Evolutionary conservation across 2,329 filamentous ascomycete genomes (phyloP), one percentile per base, ranked within the genome.

Genomic region (Zopfia rhizophila): DNA sequence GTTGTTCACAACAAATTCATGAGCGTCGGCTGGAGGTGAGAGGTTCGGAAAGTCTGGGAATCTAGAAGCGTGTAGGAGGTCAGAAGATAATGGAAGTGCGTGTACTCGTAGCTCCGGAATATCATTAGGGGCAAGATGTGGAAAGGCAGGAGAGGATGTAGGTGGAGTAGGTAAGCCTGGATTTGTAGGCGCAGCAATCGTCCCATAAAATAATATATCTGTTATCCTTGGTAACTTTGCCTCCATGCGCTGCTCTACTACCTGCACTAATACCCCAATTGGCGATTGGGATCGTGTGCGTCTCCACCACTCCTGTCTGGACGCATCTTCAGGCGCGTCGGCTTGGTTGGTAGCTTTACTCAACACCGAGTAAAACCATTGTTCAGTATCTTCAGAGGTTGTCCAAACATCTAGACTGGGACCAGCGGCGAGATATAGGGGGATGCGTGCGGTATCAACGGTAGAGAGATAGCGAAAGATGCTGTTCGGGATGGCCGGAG

Each of bases 171-270:
- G 64, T 25, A 68, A 53, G 17, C 45, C 51, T 30, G 16, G 36
- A 14, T 48, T 32, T 5, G 53, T 17, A 23, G 50, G 30, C 16
- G 43, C 7, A 22, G 55, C 53, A 39, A 68, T 60, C 3, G 69
- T 69, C 5, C 72, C 75, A 43, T 77, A 78, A 49, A 80, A 73
- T 4, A 80, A 61, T 0, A 80, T 55, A 36, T 80, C 76, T 0
- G 76, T 78, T 2, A 72, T 51, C 13, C 52, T 52, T 0, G 65
- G 60, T 5, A 46, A 47, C 1, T 38, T 38, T 3, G 11, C 19
- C 0, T 19, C 33, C 3, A 40, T 19, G 8, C 19, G 29, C 12
- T 36, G 23, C 7, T 38, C 37, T 3, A 60, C 41, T 0, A 74
- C 66, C 35, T 69, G 60, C 2, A 62, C 69, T 4, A 77, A 53